These are phyloP conservation scores for Saccharomyces mikatae DNA, from an alignment of 805 yeast genomes.

Conservation along the genomic window DNA sequence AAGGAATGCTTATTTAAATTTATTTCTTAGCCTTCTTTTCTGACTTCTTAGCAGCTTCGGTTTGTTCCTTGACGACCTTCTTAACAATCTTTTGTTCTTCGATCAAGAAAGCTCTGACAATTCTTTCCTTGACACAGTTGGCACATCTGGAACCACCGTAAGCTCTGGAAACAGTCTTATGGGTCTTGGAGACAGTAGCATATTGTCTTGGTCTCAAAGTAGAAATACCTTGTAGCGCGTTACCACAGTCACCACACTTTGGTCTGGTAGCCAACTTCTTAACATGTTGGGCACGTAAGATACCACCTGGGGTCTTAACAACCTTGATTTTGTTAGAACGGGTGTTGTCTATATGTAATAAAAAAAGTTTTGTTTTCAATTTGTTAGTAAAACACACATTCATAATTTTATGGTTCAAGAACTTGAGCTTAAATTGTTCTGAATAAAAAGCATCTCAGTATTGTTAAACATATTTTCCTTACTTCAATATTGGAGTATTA, in stretches of 20 bases:
- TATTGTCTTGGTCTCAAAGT: conserved; percentile 97
- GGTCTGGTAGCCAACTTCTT: conserved; percentile 84
- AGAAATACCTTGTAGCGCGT: conserved; percentile 77
- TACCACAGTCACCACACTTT: conserved; percentile 85
- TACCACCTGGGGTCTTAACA: conserved; percentile 99
- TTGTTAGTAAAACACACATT: conserved; percentile 5
- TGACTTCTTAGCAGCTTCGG: conserved; percentile 73
- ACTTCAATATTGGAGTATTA: no score
- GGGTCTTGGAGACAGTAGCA: conserved; percentile 90
- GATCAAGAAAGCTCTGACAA: conserved; percentile 97
- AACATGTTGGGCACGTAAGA: conserved; percentile 94
- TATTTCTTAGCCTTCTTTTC: conserved; percentile 32
- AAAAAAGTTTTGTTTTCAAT: not conserved
- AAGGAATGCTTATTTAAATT: conserved; percentile 9
- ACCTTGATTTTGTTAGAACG: conserved; percentile 98
- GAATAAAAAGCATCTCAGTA: not conserved
- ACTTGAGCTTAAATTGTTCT: not conserved
- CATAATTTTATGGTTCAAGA: not conserved
- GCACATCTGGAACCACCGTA: conserved; percentile 99
- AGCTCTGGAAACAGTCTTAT: conserved; percentile 98
- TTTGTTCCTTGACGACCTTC: conserved; percentile 96
- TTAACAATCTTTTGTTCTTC: conserved; percentile 99
- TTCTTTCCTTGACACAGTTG: conserved; percentile 98
- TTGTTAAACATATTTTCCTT: no score
- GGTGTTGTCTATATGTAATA: conserved; percentile 74